These are phyloP conservation scores for Neoscytalidium dimidiatum DNA, from an alignment of 2,329 filamentous ascomycete genomes.

Conservation along the genomic window DNA sequence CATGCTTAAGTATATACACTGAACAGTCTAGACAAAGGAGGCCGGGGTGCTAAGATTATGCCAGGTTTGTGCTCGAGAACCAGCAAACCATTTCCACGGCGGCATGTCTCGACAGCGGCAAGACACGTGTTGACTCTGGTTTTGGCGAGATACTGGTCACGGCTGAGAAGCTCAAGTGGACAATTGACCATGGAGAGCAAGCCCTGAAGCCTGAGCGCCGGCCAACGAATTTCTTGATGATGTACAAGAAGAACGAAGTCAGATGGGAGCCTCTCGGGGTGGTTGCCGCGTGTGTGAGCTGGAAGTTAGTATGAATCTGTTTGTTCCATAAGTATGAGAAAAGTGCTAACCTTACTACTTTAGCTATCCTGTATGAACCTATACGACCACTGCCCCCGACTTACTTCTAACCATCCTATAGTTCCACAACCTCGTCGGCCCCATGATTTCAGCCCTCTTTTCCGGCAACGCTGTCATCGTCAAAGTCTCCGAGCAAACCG, in stretches of 20 bases:
- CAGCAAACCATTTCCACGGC: conserved; percentile 83
- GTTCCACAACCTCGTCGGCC: conserved; percentile 92
- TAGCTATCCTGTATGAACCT: conserved; percentile 46
- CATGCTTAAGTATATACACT: conserved; percentile 62
- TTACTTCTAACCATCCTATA: conserved; percentile 42
- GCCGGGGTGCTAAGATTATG: neutral
- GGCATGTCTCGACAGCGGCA: conserved; percentile 90
- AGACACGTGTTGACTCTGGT: conserved; percentile 92
- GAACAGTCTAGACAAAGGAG: neutral
- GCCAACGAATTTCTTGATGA: conserved; percentile 90
- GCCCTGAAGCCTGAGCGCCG: conserved; percentile 71
- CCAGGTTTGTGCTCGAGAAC: conserved; percentile 76
- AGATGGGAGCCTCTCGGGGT: conserved; percentile 91
- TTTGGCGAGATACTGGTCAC: conserved; percentile 95
- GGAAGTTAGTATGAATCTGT: conserved; percentile 69
- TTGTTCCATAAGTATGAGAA: neutral
- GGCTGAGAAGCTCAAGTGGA: conserved; percentile 92
- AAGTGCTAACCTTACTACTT: conserved; percentile 4
- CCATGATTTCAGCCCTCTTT: conserved; percentile 87
- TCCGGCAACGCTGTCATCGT: conserved; percentile 89
- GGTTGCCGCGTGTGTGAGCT: conserved; percentile 88
- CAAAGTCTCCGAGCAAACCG: conserved; percentile 93
- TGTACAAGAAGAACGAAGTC: conserved; percentile 91
- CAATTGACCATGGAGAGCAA: conserved; percentile 83
- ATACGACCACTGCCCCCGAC: neutral